Base-by-base conservation (phyloP, 1,284 basidiomycete genomes). In the Moesziomyces parantarcticus region DNA sequence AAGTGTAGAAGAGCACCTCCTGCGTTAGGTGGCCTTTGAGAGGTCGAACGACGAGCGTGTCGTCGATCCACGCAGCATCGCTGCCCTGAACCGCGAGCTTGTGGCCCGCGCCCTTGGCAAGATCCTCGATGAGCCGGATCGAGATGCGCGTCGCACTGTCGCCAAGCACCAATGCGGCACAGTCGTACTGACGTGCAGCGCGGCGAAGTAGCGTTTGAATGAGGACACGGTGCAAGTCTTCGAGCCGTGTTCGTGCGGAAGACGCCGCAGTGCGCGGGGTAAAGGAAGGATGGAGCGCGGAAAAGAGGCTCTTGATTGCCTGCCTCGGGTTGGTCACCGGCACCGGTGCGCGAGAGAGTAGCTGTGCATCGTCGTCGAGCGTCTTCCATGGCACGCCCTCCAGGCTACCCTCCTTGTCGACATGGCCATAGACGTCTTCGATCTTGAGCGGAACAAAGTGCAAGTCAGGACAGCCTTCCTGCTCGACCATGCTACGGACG, bases 31-130 rank as follows among this genome's bases (percentile, higher is more conserved):
- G 60, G 16, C 57, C 32, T 39, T 73, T 70, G 44, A 80, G 56
- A 1, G 80, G 80, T 20, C 77, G 68, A 1, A 75, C 52, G 23
- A 82, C 47, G 18, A 77, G 73, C 36, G 75, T 21, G 23, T 76
- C 77, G 26, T 75, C 65, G 36, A 77, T 55, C 79, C 79, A 81
- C 0, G 47, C 56, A 14, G 78, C 76, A 18, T 75, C 58, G 1
- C 64, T 67, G 41, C 69, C 65, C 26, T 75, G 71, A 3, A 81
- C 57, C 20, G 81, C 61, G 21, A 80, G 62, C 55, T 82, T 81
- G 64, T 79, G 75, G 1, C 79, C 81, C 5, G 71, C 75, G 1
- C 81, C 81, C 34, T 77, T 77, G 20, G 76, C 72, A 21, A 82
- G 49, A 22, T 55, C 61, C 36, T 79, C 78, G 42, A 82, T 70